Base-by-base conservation (phyloP, 176 grass and related monocot species). In the Triticum timopheevii region DNA sequence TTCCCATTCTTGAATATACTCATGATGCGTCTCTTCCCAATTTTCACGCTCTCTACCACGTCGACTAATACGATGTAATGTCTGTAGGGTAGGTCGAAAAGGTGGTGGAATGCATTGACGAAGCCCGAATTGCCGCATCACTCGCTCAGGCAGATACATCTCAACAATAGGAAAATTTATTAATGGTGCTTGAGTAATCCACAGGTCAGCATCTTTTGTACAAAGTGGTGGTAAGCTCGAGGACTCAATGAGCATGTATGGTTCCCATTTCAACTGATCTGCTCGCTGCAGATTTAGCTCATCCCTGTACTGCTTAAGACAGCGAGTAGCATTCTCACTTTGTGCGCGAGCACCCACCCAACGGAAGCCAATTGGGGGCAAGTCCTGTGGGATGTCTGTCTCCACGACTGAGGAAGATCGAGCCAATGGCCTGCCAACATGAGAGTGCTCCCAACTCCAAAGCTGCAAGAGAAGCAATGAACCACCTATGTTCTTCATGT, bases 161-260 rank as follows among this genome's bases (percentile, higher is more conserved):
- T 94, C 92, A 54, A 94, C 86, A 77, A 94, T 89, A 78, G 89
- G 87, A 79, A 94, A 94, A 74, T 91, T 86, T 83, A 94, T 91
- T 30, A 91, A 20, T 12, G 83, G 89, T 87, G 89, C 83, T 89
- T 88, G 90, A 30, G 92, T 92, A 77, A 94, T 85, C 86, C 92
- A 92, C n/a, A 94, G 69, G 52, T 92, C 90, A 0, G 80, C 79
- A 71, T 84, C 87, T 77, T 77, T 81, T 87, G 87, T 89, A 83
- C 89, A 94, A 40, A 94, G 81, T 22, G 61, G 70, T 71, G 87
- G 87, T 30, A 92, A 77, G 19, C 77, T 82, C 7, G 84, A 91
- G 35, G 86, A 71, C 67, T 86, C 89, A n/a, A 86, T 80, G 39
- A 67, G 63, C 61, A 72, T 20, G 36, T 91, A 94, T 20, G 92